These are phyloP conservation scores for Yamadazyma oceani DNA, from an alignment of 1,139 yeast species.

Conservation along the genomic window DNA sequence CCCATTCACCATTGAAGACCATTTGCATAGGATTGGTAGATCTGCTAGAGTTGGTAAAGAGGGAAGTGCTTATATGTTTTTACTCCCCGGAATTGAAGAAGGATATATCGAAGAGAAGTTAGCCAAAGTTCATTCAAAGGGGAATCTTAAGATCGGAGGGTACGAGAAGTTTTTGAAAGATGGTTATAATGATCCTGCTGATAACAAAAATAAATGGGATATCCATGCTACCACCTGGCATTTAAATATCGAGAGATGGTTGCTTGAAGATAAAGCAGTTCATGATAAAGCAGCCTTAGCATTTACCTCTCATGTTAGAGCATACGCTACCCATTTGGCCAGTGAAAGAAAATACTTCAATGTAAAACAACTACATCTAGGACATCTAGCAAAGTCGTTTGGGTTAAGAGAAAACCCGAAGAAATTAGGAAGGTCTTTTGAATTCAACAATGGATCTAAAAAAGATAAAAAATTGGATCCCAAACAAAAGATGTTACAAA, in stretches of 20 bases:
- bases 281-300: constrained; percentile 71
- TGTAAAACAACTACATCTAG: constrained; percentile 79
- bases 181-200: constrained; percentile 38
- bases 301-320: constrained; percentile 86
- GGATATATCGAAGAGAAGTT: constrained; percentile 63
- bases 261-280: constrained; percentile 63
- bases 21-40: constrained; percentile 72
- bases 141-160: constrained; percentile 33
- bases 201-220: constrained; percentile 68
- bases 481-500: constrained; percentile 68
- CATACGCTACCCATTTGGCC: constrained; percentile 93
- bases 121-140: constrained; percentile 60
- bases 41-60: constrained; percentile 70
- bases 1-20: constrained; percentile 69
- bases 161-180: constrained; percentile 56
- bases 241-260: constrained; percentile 82
- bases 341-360: constrained; percentile 78
- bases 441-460: constrained; percentile 23
- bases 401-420: constrained; percentile 95
- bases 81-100: constrained; percentile 88
- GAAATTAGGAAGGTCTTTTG: constrained; percentile 51
- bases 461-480: constrained; percentile 58
- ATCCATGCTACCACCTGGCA: constrained; percentile 97
- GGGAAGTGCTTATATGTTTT: constrained; percentile 69
- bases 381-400: constrained; percentile 93